A percentile compares a stretch with the other conserved stretches of the same genome.
Evolutionary conservation across 176 grass and related monocot species (phyloP).

Genomic region (Musa itinerans): DNA sequence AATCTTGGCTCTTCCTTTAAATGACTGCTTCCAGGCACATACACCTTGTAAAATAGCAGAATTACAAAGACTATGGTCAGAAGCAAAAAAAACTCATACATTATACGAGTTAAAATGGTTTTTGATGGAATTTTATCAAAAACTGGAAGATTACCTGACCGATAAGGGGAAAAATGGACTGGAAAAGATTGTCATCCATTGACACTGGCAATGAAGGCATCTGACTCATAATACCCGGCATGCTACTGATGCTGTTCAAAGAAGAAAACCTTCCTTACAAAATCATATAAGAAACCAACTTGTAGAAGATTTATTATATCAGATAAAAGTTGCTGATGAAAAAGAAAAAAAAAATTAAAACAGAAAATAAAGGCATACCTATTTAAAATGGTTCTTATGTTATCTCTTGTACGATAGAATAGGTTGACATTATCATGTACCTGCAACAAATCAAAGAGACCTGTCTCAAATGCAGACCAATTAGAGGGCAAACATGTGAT

Average conservation of each 20-base stretch:
- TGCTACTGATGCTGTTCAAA: conserved; percentile 50
- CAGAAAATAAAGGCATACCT: conserved; percentile 29
- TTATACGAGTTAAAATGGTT: too few species aligned
- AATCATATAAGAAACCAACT: neutral
- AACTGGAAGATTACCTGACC: conserved; percentile 53
- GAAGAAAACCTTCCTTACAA: neutral
- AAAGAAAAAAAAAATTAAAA: neutral
- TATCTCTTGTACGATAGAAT: conserved; percentile 55
- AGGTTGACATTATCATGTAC: conserved; percentile 37
- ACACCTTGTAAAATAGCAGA: conserved; percentile 32
- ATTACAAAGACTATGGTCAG: neutral
- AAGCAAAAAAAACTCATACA: neutral
- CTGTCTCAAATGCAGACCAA: neutral
- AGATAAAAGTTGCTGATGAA: neutral
- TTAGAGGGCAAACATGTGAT: neutral
- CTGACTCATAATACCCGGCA: conserved; percentile 57
- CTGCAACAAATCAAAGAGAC: conserved; percentile 34
- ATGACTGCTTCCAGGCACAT: conserved; percentile 27
- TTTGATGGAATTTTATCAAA: neutral
- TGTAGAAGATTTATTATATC: neutral
- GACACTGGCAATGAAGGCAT: conserved; percentile 48
- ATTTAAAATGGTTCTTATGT: conserved; percentile 72
- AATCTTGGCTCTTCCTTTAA: conserved; percentile 68
- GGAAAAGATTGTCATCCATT: conserved; percentile 57
- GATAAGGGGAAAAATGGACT: conserved; percentile 46